Conservation (phyloP, 768 basidiomycete species). For the Pleurotus tuoliensis region DNA sequence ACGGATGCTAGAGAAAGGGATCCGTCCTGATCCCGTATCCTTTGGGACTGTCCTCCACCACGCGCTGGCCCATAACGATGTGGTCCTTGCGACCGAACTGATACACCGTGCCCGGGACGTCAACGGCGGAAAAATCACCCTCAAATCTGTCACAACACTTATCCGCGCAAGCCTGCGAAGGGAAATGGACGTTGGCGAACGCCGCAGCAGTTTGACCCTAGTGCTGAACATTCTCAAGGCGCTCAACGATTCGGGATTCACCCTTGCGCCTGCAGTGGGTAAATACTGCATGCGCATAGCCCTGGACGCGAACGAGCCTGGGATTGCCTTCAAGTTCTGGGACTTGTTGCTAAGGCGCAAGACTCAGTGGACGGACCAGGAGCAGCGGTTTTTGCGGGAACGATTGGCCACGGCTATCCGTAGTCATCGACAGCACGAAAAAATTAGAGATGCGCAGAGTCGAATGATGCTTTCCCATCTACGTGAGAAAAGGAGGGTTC, state of each 20-base stretch:
- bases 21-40: slow-evolving; percentile 49
- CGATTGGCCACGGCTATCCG: slow-evolving; percentile 33
- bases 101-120: slow-evolving; percentile 33
- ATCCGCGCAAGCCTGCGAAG: slow-evolving; percentile 36
- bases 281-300: slow-evolving; percentile 47
- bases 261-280: slow-evolving; percentile 45
- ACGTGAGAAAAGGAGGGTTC: slow-evolving; percentile 11
- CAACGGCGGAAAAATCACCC: slow-evolving; percentile 32
- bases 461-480: slow-evolving; percentile 30
- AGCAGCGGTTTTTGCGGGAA: slow-evolving; percentile 40
- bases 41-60: slow-evolving; percentile 62
- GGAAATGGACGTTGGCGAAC: slow-evolving; percentile 17
- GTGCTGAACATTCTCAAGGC: slow-evolving; percentile 40
- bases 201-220: slow-evolving; percentile 31
- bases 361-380: slow-evolving; percentile 44
- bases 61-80: slow-evolving; percentile 43
- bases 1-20: slow-evolving; percentile 43
- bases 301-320: slow-evolving; percentile 43
- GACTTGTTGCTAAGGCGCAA: slow-evolving; percentile 36
- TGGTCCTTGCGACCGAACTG: slow-evolving; percentile 39
- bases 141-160: slow-evolving; percentile 46
- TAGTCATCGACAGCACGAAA: slow-evolving; percentile 12
- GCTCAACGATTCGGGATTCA: slow-evolving; percentile 28
- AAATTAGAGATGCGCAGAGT: slow-evolving; percentile 14
- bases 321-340: slow-evolving; percentile 64